Base-by-base conservation (phyloP, 495 filamentous ascomycete species). In the Mytilinidion resinicola region DNA sequence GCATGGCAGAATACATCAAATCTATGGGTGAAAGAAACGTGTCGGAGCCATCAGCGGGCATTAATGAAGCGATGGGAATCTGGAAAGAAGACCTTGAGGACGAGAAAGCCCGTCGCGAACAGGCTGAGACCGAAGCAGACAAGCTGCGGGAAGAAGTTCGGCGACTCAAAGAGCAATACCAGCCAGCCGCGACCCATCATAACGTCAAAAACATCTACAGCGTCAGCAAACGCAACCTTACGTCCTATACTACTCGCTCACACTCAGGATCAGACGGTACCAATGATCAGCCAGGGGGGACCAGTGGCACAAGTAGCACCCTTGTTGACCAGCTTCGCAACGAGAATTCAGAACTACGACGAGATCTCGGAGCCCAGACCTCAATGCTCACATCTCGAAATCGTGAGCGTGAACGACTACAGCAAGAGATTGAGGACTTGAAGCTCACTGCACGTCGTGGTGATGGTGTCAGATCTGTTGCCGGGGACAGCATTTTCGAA, bases 321-420 rank as follows among this genome's bases (percentile, higher is more conserved):
- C 72, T 95, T 34, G 82, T 92, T 6, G 88, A 92, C 47, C 85
- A 92, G 59, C 76, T 96, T 30, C 85, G 88, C 49, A 89, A 91
- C 61, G 93, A 97, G 68, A 97, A 96, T 64, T 89, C 90, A 11
- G 91, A 96, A 67, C 75, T 98, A 14, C 82, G 89, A 36, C 86
- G 91, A 47, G 91, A 97, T 69, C 87, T 97, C 30, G 89, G 90
- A 56, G 93, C 95, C 10, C 93, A 98, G 70, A 95, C 91, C 0
- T 96, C 91, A 0, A 98, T 97, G 92, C 82, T 98, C 8, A 96
- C 95, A 4, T 96, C 93, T 35, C 81, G 93, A 7, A 96, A 97
- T 64, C 83, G 90, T 35, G 93, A 98, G 69, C 92, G 93, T 67
- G 91, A 96, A 64, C 85, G 91, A 4, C 78, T 98, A 14, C 95